Conservation (phyloP, 306 rosid species). For the Lablab purpureus region DNA sequence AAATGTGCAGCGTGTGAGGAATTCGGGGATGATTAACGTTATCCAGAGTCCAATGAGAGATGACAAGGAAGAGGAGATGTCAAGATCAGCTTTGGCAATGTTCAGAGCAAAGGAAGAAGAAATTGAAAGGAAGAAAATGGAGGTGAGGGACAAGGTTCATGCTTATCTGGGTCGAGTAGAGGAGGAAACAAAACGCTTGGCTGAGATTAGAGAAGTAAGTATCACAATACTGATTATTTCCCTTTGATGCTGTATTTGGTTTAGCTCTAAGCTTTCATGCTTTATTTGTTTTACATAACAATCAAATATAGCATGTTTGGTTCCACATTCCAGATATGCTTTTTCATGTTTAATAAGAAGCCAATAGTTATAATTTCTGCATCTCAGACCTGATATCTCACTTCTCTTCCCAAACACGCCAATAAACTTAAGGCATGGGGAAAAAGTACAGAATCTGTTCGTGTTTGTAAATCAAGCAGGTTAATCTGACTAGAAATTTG, state of each 20-base stretch:
- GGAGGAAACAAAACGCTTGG: slow-evolving; percentile 77
- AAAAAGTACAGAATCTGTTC: background rate
- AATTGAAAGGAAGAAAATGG: slow-evolving; percentile 85
- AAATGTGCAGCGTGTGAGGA: slow-evolving; percentile 58
- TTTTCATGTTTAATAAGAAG: background rate
- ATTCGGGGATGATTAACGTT: slow-evolving; percentile 59
- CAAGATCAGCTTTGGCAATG: slow-evolving; percentile 77
- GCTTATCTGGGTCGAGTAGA: slow-evolving; percentile 78
- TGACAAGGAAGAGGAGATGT: slow-evolving; percentile 83
- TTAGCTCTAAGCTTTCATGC: slow-evolving; percentile 1
- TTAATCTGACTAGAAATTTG: slow-evolving; percentile 1
- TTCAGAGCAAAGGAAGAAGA: slow-evolving; percentile 89
- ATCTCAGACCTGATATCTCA: background rate
- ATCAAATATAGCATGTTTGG: slow-evolving; percentile 2
- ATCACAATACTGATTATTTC: slow-evolving; percentile 21
- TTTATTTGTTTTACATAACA: background rate
- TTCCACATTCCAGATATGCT: background rate
- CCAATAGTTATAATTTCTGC: background rate
- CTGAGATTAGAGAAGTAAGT: slow-evolving; percentile 93
- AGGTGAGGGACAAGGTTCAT: slow-evolving; percentile 83
- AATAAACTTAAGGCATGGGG: background rate
- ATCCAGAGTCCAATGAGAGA: slow-evolving; percentile 69
- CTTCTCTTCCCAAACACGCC: background rate
- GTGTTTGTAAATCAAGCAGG: background rate
- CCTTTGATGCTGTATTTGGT: slow-evolving; percentile 7